A percentile compares a stretch with the other conserved stretches of the same genome.
Evolutionary conservation across 192 early-diverging fungal species (phyloP).

Genomic region (Bifiguratus adelaidae): DNA sequence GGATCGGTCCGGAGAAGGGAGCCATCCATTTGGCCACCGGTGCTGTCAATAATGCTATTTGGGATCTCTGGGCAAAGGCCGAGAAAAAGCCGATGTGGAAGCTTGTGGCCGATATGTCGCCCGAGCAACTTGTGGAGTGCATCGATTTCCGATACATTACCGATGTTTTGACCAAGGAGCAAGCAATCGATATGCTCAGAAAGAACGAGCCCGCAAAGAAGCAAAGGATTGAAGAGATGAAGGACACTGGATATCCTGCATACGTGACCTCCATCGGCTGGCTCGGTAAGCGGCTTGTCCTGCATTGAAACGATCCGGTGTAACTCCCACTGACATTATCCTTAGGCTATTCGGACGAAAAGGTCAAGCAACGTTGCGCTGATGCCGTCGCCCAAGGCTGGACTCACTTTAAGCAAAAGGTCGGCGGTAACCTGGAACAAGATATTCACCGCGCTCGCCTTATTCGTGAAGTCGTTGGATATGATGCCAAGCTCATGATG

Average conservation of each 20-base stretch:
- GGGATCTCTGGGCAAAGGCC: constrained; percentile 32
- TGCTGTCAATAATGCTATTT: constrained; percentile 31
- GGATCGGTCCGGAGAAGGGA: constrained; percentile 32
- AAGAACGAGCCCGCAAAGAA: constrained; percentile 22
- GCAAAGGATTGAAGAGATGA: constrained; percentile 19
- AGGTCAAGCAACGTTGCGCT: constrained; percentile 12
- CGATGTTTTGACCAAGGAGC: constrained; percentile 24
- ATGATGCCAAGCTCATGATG: constrained; percentile 29
- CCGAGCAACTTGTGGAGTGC: constrained; percentile 23
- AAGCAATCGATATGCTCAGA: constrained; percentile 26
- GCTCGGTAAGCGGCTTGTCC: constrained; percentile 20
- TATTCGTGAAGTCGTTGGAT: constrained; percentile 28
- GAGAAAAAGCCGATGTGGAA: constrained; percentile 29
- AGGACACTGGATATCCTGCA: constrained; percentile 20
- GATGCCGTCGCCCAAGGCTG: constrained; percentile 28
- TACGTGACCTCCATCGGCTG: constrained; percentile 31
- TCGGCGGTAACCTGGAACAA: constrained; percentile 17
- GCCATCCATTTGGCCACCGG: constrained; percentile 25
- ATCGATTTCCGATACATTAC: constrained; percentile 34
- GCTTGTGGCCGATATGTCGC: constrained; percentile 25
- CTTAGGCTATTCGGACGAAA: constrained; percentile 28
- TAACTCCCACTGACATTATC: no score
- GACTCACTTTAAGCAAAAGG: constrained; percentile 33
- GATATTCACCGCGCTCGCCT: constrained; percentile 26
- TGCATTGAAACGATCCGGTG: no score